Evolutionary conservation across 768 basidiomycete genomes (phyloP).

Genomic region (Suillus brevipes): DNA sequence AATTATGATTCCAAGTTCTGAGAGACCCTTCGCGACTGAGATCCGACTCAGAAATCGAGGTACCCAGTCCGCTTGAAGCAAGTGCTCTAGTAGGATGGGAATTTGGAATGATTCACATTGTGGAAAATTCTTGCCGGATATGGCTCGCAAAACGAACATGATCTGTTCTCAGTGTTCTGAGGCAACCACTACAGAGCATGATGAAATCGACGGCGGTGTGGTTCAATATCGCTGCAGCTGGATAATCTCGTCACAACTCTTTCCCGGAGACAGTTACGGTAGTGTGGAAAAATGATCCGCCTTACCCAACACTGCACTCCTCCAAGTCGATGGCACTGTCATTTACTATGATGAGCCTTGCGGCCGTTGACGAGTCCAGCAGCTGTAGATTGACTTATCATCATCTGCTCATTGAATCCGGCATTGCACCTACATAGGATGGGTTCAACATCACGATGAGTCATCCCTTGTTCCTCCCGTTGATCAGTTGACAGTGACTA

Average conservation of each 20-base stretch:
- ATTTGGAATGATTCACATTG: neutral
- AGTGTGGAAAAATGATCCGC: neutral
- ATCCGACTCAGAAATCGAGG: neutral
- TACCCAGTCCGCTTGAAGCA: neutral
- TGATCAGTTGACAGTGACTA: slow-evolving; percentile 19
- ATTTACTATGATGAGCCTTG: neutral
- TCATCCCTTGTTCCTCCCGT: slow-evolving; percentile 15
- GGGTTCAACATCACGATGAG: slow-evolving; percentile 13
- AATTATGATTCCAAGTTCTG: neutral
- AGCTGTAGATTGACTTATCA: slow-evolving; percentile 6
- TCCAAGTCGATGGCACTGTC: neutral
- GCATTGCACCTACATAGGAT: slow-evolving; percentile 6
- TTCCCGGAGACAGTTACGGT: neutral
- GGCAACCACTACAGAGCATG: too few species aligned
- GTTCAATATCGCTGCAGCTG: neutral
- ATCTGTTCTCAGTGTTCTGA: neutral
- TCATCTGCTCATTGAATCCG: slow-evolving; percentile 15
- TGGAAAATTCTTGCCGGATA: neutral
- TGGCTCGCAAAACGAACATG: neutral
- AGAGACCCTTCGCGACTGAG: neutral
- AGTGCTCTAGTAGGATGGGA: neutral
- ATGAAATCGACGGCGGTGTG: neutral
- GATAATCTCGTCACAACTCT: neutral
- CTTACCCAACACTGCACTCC: neutral
- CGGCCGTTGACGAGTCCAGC: neutral